Percentiles rank a stretch among this genome's conserved stretches.
Evolutionary conservation across 169 alveolate species (phyloP).

Genomic region (Cryptosporidium tyzzeri): DNA sequence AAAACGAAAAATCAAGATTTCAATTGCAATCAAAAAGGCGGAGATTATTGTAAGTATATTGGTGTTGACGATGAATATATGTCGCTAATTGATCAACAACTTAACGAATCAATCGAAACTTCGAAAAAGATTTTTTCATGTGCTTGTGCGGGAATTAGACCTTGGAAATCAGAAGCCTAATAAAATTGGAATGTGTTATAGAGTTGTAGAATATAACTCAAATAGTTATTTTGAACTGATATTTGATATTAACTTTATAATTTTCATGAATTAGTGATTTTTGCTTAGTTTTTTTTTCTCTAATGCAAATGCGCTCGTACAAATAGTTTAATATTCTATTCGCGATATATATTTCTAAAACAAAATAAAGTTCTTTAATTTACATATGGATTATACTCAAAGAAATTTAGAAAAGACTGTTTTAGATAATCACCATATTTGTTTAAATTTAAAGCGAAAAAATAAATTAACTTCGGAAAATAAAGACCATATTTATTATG

Average conservation of each 20-base stretch:
- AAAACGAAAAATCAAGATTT: neutral
- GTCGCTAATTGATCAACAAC: constrained; percentile 1
- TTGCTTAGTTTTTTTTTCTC: neutral
- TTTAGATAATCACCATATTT: neutral
- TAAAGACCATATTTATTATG: constrained; percentile 38
- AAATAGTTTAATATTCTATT: too few species aligned
- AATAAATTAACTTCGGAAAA: neutral
- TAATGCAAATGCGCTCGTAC: neutral
- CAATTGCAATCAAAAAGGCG: neutral
- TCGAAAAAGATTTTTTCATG: constrained; percentile 34
- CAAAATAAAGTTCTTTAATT: neutral
- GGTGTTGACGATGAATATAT: constrained; percentile 29
- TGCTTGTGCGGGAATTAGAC: constrained; percentile 5
- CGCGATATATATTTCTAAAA: too few species aligned
- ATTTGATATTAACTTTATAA: neutral
- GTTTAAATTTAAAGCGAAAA: neutral
- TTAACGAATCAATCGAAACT: constrained; percentile 36
- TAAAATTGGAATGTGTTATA: neutral
- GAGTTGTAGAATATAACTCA: neutral
- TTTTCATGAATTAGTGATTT: neutral
- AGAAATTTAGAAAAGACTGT: neutral
- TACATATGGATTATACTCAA: neutral
- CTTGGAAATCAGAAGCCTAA: constrained; percentile 40
- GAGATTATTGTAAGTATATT: neutral
- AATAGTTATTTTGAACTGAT: neutral